Evolutionary conservation across 768 basidiomycete genomes (phyloP).

Genomic region (Naganishia vishniacii): DNA sequence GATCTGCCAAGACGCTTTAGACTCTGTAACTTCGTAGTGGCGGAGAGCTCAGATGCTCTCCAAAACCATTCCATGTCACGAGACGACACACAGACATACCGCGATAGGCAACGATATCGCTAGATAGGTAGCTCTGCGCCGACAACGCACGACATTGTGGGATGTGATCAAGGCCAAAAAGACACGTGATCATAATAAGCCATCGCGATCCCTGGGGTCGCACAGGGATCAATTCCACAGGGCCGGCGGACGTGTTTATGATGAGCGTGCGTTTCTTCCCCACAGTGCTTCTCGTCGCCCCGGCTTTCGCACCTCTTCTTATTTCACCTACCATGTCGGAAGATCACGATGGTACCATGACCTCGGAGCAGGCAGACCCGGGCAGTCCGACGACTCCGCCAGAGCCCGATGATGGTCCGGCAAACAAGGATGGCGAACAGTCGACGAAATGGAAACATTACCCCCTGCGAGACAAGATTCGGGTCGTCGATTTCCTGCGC

Average conservation of each 20-base stretch:
- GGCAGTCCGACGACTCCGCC: conserved; percentile 10
- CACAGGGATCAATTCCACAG: not conserved
- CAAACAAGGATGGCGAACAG: conserved; percentile 4
- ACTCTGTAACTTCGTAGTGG: too few species aligned
- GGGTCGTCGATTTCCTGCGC: conserved; percentile 13
- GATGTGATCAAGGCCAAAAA: not conserved
- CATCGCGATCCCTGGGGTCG: not conserved
- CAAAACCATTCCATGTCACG: too few species aligned
- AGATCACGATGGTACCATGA: not conserved
- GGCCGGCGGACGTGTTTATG: not conserved
- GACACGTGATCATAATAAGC: not conserved
- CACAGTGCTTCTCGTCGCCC: not conserved
- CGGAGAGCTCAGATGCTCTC: too few species aligned
- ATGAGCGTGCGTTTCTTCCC: not conserved
- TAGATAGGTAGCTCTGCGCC: too few species aligned
- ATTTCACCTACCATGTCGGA: not conserved
- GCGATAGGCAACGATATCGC: too few species aligned
- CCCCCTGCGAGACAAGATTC: conserved; percentile 13
- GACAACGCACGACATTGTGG: too few species aligned
- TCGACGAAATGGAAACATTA: conserved; percentile 17
- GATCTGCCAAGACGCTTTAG: too few species aligned
- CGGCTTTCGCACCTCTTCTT: not conserved
- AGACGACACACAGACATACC: too few species aligned
- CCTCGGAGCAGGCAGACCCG: not conserved
- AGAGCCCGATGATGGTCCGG: not conserved